Conservation (phyloP, 2,329 filamentous ascomycete species). For the Fusarium compactum region DNA sequence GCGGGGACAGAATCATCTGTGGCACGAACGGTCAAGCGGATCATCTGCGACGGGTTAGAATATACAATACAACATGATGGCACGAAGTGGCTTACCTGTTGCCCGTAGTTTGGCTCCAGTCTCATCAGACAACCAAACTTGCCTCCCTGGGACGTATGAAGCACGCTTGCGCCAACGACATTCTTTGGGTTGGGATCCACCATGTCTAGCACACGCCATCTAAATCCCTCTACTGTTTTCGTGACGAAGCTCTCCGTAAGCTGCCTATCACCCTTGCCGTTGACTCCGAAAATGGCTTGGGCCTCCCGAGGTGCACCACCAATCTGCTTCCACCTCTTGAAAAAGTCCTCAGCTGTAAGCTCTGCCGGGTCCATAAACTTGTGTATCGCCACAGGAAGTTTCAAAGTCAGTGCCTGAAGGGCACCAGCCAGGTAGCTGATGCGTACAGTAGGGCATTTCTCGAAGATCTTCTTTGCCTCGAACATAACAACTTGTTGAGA, state of each 20-base stretch:
- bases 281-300: constrained; percentile 84
- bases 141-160: constrained; percentile 83
- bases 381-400: constrained; percentile 87
- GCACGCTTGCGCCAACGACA: constrained; percentile 88
- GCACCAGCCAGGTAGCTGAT: constrained; percentile 95
- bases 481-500: constrained; percentile 96
- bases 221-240: constrained; percentile 82
- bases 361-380: constrained; percentile 98
- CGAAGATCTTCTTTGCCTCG: constrained; percentile 84
- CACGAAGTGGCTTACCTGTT: constrained; percentile 76
- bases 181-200: constrained; percentile 96
- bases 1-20: constrained; percentile 91
- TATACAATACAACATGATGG: neutral
- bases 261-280: constrained; percentile 65
- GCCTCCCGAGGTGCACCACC: constrained; percentile 88
- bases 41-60: constrained; percentile 74
- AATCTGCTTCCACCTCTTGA: constrained; percentile 99
- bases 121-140: constrained; percentile 95
- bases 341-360: constrained; percentile 91
- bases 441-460: constrained; percentile 87
- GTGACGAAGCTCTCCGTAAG: constrained; percentile 79
- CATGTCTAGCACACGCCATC: constrained; percentile 85
- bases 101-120: constrained; percentile 92
- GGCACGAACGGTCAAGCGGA: constrained; percentile 91
- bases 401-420: constrained; percentile 90